Percentiles rank a stretch among this genome's conserved stretches.
Conservation (phyloP, 345 rosid genomes). For the Populus simonii region DNA sequence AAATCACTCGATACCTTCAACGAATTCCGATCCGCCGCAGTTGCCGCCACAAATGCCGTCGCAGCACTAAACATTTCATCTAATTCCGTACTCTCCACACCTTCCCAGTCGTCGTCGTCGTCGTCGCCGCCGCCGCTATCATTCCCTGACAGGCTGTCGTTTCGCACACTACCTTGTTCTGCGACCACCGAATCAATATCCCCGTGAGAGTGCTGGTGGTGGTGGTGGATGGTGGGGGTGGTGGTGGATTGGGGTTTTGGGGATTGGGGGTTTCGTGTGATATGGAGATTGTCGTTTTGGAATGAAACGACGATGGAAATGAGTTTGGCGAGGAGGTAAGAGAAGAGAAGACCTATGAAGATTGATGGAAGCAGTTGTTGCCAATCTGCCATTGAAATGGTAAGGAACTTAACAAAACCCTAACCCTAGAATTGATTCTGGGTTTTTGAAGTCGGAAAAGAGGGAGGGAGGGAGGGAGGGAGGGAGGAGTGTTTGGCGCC, state of each 20-base stretch:
- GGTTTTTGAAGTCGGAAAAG: background rate
- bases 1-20: constrained; percentile 56
- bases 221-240: background rate
- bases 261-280: constrained; percentile 38
- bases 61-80: constrained; percentile 91
- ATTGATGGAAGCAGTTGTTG: constrained; percentile 68
- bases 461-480: no score
- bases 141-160: constrained; percentile 46
- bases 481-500: background rate
- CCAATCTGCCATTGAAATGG: constrained; percentile 66
- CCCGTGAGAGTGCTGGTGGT: background rate
- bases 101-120: constrained; percentile 83
- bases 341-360: constrained; percentile 69
- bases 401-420: constrained; percentile 5
- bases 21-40: constrained; percentile 61
- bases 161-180: constrained; percentile 75
- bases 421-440: constrained; percentile 8
- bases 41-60: constrained; percentile 63
- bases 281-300: constrained; percentile 66
- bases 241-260: constrained; percentile 12
- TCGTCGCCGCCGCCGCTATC: constrained; percentile 29
- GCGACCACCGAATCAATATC: constrained; percentile 63
- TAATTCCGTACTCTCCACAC: constrained; percentile 86
- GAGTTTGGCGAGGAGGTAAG: constrained; percentile 87
- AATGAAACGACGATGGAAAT: constrained; percentile 80